phyloP scores from a whole-genome alignment of 768 basidiomycete species.

The Trametes maxima region DNA sequence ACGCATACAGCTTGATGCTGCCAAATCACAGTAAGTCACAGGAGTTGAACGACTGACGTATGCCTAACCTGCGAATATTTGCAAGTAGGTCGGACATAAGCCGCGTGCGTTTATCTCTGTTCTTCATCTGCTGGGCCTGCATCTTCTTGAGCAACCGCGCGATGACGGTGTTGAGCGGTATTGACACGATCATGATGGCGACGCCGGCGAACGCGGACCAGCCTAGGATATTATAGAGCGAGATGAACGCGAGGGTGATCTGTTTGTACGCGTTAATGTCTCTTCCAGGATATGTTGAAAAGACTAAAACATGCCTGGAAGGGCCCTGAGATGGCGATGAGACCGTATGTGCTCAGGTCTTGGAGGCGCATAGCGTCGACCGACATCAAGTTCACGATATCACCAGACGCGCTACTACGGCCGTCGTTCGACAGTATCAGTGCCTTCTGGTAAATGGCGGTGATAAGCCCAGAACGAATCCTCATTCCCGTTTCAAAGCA shows the following conservation, averaged over 20 bases:
- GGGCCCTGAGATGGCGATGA: slow-evolving; percentile 85
- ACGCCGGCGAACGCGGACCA: slow-evolving; percentile 93
- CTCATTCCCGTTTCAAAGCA: slow-evolving; percentile 90
- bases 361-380: slow-evolving; percentile 82
- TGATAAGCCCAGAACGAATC: slow-evolving; percentile 87
- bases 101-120: slow-evolving; percentile 78
- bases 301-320: slow-evolving; percentile 58
- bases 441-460: slow-evolving; percentile 83
- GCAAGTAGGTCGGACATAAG: slow-evolving; percentile 93
- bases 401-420: slow-evolving; percentile 78
- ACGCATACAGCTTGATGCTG: slow-evolving; percentile 90
- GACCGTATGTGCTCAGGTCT: slow-evolving; percentile 79
- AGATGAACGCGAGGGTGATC: slow-evolving; percentile 88
- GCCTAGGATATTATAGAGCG: slow-evolving; percentile 86
- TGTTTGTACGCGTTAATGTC: slow-evolving; percentile 30
- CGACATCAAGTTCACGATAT: slow-evolving; percentile 93
- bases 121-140: slow-evolving; percentile 93
- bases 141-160: slow-evolving; percentile 71
- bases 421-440: slow-evolving; percentile 87
- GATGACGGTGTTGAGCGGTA: slow-evolving; percentile 74
- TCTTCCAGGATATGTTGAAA: neutral
- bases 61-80: slow-evolving; percentile 78
- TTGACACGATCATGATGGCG: slow-evolving; percentile 81
- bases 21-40: neutral
- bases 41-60: neutral